Base-by-base conservation (phyloP, 2,329 filamentous ascomycete genomes). In the Xylaria sp. region DNA sequence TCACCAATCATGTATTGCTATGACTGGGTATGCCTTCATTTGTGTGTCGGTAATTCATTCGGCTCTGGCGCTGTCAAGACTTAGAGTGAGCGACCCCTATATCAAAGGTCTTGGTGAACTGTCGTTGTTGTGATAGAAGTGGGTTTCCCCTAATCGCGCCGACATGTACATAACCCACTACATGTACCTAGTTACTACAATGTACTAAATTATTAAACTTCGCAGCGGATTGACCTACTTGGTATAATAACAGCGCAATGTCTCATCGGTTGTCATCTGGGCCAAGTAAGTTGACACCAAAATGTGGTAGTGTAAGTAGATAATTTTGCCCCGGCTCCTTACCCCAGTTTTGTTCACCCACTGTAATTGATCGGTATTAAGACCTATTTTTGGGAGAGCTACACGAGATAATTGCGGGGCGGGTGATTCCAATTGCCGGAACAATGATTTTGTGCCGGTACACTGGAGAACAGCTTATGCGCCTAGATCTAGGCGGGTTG, bases 301-400 rank as follows among this genome's bases (percentile, higher is more conserved):
- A 28, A 1, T 26, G 46, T 26, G 26, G 23, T 28, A 49, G 23
- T 36, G 23, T 23, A 20, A 20, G 20, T 46, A 33, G 28, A 54
- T 31, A 36, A 33, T 5, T 54, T 11, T 54, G 17, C 51, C 51
- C 26, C 17, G n/a, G 31, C n/a, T 20, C 38, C 31, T 28, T 36
- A 36, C 51, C 51, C 51, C 51, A n/a, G 51, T 7, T 56, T 56
- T 38, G 17, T 40, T 44, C 38, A 13, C 13, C 17, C 17, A n/a
- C 17, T n/a, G 40, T 42, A 44, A 49, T 49, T 28, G 13, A 15
- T 15, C 26, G 33, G 38, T 31, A 15, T 58, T 26, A 26, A 3
- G 13, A 11, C 38, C 40, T 59, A 59, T 59, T 59, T 59, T 59
- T 48, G 42, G 56, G 42, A 59, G 26, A 17, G 57, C 28, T 59